These are phyloP conservation scores for Ophiostoma angusticollis DNA, from an alignment of 2,329 filamentous ascomycete species.

Conservation along the genomic window DNA sequence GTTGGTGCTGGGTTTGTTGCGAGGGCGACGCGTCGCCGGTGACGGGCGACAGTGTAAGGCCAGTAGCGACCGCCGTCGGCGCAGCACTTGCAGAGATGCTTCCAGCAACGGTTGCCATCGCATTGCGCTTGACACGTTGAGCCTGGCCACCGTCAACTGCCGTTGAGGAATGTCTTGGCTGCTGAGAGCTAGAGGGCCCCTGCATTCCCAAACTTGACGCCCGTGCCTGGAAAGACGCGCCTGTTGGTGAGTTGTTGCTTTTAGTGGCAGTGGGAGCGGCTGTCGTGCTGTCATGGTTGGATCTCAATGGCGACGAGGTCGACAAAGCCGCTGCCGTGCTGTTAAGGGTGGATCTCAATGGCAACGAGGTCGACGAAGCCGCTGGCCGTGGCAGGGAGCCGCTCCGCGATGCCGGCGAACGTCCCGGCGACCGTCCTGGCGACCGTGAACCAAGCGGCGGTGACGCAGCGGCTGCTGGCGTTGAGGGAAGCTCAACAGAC, in stretches of 20 bases:
- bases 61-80: neutral
- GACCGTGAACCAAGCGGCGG: neutral
- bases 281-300: too few relatives aligned
- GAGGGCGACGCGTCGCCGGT: neutral
- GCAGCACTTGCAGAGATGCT: neutral
- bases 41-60: constrained; percentile 8
- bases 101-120: neutral
- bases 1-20: neutral
- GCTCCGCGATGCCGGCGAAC: too few relatives aligned
- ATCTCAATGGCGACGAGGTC: too few relatives aligned
- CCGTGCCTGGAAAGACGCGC: constrained; percentile 24
- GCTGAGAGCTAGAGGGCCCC: neutral
- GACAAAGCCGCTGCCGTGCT: too few relatives aligned
- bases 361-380: constrained; percentile 5
- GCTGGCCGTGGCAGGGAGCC: constrained; percentile 2
- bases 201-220: constrained; percentile 7
- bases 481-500: neutral
- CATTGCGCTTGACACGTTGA: neutral
- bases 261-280: neutral
- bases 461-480: neutral
- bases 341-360: too few relatives aligned
- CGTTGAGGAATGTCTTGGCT: neutral
- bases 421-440: constrained; percentile 11
- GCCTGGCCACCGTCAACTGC: neutral
- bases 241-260: neutral